phyloP scores from a whole-genome alignment of 169 alveolate genomes.

The Eimeria acervulina region DNA sequence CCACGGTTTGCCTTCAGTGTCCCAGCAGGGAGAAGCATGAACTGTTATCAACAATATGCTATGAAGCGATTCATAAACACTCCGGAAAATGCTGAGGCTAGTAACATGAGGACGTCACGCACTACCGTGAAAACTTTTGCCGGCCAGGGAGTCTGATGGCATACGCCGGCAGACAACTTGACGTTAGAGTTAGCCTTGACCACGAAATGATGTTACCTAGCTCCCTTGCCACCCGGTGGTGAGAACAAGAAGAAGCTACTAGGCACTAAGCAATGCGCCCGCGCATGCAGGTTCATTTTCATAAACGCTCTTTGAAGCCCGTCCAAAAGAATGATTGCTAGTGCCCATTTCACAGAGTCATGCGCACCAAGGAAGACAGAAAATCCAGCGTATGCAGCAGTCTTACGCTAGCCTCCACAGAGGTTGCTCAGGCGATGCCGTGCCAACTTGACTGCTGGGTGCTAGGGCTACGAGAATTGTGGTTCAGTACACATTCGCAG shows the following conservation, averaged over 20 bases:
- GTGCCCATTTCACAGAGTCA: neutral
- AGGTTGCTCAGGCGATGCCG: too few relatives aligned
- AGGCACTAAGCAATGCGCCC: neutral
- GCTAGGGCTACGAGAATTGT: neutral
- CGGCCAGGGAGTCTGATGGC: neutral
- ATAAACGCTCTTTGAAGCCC: neutral
- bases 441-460: neutral
- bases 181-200: neutral
- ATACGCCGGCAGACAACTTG: neutral
- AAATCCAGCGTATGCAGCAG: neutral
- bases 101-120: neutral
- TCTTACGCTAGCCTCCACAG: neutral
- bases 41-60: neutral
- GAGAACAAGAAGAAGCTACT: neutral
- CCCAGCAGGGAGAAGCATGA: neutral
- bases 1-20: neutral
- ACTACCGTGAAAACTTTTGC: neutral
- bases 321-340: neutral
- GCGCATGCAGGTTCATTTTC: neutral
- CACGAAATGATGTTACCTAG: neutral
- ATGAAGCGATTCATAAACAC: neutral
- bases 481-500: neutral
- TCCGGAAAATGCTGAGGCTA: neutral
- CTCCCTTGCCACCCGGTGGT: neutral
- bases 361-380: neutral